These are phyloP conservation scores for Pseudogymnoascus sp. DNA, from an alignment of 2,329 filamentous ascomycete genomes.

Conservation along the genomic window DNA sequence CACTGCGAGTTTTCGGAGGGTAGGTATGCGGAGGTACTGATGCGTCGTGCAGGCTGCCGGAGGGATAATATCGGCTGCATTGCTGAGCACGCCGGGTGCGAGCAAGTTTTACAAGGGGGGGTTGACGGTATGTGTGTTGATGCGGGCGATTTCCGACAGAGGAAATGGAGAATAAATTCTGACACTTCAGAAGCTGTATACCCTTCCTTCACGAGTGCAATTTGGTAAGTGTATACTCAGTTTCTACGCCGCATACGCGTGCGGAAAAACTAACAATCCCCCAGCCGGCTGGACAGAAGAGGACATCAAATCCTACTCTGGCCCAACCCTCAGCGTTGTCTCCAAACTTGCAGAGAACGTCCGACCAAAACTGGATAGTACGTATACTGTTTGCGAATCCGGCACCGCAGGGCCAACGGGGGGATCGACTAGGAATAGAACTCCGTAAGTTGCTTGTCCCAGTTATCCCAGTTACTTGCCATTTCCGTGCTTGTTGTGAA, in stretches of 20 bases:
- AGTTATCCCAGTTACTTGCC: no score
- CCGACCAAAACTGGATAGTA: conserved; percentile 44
- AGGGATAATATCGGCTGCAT: conserved; percentile 50
- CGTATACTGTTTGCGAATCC: conserved; percentile 51
- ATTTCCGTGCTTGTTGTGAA: no score
- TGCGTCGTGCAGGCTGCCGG: conserved; percentile 45
- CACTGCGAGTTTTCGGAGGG: background rate
- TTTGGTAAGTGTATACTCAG: conserved; percentile 21
- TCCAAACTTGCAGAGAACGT: conserved; percentile 48
- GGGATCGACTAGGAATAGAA: conserved; percentile 47
- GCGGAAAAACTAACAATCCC: background rate
- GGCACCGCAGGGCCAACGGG: conserved; percentile 59
- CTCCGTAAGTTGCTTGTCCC: conserved; percentile 37
- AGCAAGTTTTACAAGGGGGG: conserved; percentile 52
- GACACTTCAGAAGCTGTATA: conserved; percentile 23
- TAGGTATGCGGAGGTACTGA: background rate
- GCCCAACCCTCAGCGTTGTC: conserved; percentile 52
- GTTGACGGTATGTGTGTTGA: conserved; percentile 37
- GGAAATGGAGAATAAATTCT: background rate
- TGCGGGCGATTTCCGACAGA: background rate
- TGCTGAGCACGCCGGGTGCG: conserved; percentile 52
- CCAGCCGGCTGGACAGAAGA: conserved; percentile 51
- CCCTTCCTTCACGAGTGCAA: conserved; percentile 25
- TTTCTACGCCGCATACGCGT: background rate
- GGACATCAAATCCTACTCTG: conserved; percentile 44